Base-by-base conservation (phyloP, 345 rosid species). In the Melastoma malabathricum region DNA sequence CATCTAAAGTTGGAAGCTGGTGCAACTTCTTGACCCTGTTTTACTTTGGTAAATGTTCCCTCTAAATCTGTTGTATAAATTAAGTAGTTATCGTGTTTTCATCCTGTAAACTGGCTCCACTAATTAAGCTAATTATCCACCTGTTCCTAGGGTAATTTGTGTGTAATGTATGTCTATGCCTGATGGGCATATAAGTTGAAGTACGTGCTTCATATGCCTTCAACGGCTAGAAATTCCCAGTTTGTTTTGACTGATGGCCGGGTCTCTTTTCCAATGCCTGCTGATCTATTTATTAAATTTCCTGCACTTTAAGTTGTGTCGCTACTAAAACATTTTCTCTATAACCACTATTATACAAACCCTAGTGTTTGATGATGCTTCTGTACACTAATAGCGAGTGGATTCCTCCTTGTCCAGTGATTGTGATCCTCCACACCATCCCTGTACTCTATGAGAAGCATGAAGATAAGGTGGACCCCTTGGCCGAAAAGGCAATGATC, bases 11-110 rank as follows among this genome's bases (percentile, higher is more conserved):
- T 48, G 77, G 81, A 22, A 64, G 52, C 54, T 72, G 77, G 55
- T 72, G 70, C 70, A 69, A 69, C 61, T 75, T 75, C 72, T 59
- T 75, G 65, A 72, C 81, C 50, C 53, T 75, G 61, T 75, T 72
- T 44, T 75, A 75, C 59, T 60, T 59, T 43, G 62, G 81, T 75
- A 68, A 61, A 6, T 34, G 41, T 8, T n/a, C 59, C 41, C 45
- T 13, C 17, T 48, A 9, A 13, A 17, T 48, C 12, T 10, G 18
- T 34, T 34, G 10, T 34, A 34, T 34, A 5, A 34, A 34, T 34
- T 9, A 6, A 10, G 2, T 12, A 0, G 12, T 31, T 2, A 3
- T 34, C 12, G 12, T 8, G 12, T 34, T 34, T 2, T 34, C 12
- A 34, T 34, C 41, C 41, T 8, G 41, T 12, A 34, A 22, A 34